Evolutionary conservation across 2,329 filamentous ascomycete genomes (phyloP), one percentile per base, ranked within the genome.

Genomic region (Trichoderma sp.): DNA sequence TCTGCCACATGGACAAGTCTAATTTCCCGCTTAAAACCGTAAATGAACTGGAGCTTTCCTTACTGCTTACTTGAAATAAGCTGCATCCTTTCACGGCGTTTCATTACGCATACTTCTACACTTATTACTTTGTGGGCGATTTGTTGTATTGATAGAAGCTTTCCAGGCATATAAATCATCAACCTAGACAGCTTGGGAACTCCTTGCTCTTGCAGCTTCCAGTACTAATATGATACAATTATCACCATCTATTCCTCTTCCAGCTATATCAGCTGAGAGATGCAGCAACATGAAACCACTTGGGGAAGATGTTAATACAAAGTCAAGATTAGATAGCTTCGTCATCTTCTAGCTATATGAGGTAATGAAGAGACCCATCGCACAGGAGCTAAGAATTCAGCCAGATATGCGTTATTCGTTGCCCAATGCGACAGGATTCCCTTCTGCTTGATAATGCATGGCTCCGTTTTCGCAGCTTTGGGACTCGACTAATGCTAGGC

Each of bases 391-490:
- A 9, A 14, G 6, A 8, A 21, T 27, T 24, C 9, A 7, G 12
- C 24, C 21, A 6, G 14, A 21, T 29, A 64, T 21, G 31, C 41
- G 29, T 4, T 31, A 27, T 31, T 73, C 31, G 60, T 18, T 53
- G 41, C 29, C 16, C 9, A 56, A 18, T 31, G 35, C 14, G 45
- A 21, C 29, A 41, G n/a, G 29, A 6, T 38, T 29, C 5, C 27
- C 41, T 38, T 16, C 8, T 14, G 3, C 18, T 59, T 38, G 71
- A 65, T 65, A 56, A 56, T 21, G 41, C 41, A 53, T 14, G 29
- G n/a, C 71, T 73, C 60, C 71, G 41, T 33, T 50, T 50, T 73
- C 71, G 71, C 60, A 65, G 21, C 14, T 41, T 56, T 53, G n/a
- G n/a, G 4, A 62, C 18, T 18, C 18, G 29, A 33, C 8, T 31